phyloP scores from a whole-genome alignment of 164 flowering plant species.

The Stephania yunnanensis region DNA sequence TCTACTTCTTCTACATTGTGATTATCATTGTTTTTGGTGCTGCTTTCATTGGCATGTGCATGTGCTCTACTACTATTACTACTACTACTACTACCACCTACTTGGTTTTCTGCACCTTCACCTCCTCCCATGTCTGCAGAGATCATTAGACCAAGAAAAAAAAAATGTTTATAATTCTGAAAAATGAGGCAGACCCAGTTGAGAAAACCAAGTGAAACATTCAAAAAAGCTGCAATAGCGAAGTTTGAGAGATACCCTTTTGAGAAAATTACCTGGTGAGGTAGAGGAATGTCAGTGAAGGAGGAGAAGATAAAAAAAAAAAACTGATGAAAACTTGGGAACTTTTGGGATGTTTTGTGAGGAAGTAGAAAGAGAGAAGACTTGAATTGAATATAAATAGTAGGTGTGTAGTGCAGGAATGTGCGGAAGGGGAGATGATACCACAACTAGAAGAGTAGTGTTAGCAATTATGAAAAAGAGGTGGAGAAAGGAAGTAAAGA shows the following conservation, averaged over 20 bases:
- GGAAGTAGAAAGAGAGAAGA: neutral
- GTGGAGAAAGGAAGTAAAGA: conserved; percentile 32
- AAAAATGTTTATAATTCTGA: neutral
- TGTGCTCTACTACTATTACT: neutral
- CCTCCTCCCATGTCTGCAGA: conserved; percentile 42
- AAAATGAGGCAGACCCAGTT: neutral
- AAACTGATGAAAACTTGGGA: neutral
- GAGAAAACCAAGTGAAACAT: neutral
- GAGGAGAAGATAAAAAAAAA: neutral
- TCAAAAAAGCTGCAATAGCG: neutral
- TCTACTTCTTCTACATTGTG: conserved; percentile 9
- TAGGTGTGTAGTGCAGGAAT: conserved; percentile 2
- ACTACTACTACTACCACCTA: no score
- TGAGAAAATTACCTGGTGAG: neutral
- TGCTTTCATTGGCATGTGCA: neutral
- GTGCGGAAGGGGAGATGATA: neutral
- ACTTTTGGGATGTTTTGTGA: neutral
- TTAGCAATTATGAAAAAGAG: conserved; percentile 2
- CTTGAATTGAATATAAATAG: conserved; percentile 1
- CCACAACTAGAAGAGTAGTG: conserved; percentile 13
- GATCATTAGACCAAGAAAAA: neutral
- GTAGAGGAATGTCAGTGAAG: neutral
- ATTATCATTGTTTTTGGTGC: neutral
- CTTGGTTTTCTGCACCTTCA: conserved; percentile 23
- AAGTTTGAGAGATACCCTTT: neutral